Conservation (phyloP, 1,139 yeast genomes). For the Kodamaea fungicola region DNA sequence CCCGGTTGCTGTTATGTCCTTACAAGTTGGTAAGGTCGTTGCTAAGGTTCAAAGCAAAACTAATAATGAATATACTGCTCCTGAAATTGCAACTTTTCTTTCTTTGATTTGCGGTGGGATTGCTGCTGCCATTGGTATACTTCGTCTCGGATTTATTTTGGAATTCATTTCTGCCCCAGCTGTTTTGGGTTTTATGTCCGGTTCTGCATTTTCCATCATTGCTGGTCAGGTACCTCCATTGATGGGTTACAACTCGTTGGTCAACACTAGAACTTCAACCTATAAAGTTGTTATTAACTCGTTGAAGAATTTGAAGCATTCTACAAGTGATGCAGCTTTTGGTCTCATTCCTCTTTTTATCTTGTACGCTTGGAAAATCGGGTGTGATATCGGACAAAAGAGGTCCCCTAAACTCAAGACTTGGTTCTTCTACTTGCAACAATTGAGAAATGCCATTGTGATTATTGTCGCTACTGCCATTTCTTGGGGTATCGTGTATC, state of each 20-base stretch:
- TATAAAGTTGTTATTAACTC: slow-evolving; percentile 69
- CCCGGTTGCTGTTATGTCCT: slow-evolving; percentile 95
- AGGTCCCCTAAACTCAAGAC: slow-evolving; percentile 59
- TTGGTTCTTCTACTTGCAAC: slow-evolving; percentile 66
- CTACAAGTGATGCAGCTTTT: slow-evolving; percentile 82
- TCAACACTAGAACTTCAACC: slow-evolving; percentile 72
- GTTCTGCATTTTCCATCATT: slow-evolving; percentile 82
- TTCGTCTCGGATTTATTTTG: slow-evolving; percentile 82
- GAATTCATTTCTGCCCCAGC: slow-evolving; percentile 92
- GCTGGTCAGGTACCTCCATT: slow-evolving; percentile 84
- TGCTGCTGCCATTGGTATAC: slow-evolving; percentile 75
- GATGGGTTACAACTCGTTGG: slow-evolving; percentile 66
- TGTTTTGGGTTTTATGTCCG: slow-evolving; percentile 92
- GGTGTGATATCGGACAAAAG: slow-evolving; percentile 55
- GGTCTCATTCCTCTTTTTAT: slow-evolving; percentile 73
- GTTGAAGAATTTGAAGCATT: slow-evolving; percentile 64
- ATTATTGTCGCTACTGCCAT: slow-evolving; percentile 75
- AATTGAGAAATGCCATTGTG: slow-evolving; percentile 77
- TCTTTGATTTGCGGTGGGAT: slow-evolving; percentile 83
- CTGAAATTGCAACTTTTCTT: slow-evolving; percentile 75
- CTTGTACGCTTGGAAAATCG: slow-evolving; percentile 65
- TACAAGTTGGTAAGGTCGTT: slow-evolving; percentile 78
- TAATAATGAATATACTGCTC: slow-evolving; percentile 47
- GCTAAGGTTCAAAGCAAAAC: slow-evolving; percentile 49
- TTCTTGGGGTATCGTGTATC: slow-evolving; percentile 54